phyloP scores from a whole-genome alignment of 1,139 yeast genomes.

The Trichomonascaceae sp. region DNA sequence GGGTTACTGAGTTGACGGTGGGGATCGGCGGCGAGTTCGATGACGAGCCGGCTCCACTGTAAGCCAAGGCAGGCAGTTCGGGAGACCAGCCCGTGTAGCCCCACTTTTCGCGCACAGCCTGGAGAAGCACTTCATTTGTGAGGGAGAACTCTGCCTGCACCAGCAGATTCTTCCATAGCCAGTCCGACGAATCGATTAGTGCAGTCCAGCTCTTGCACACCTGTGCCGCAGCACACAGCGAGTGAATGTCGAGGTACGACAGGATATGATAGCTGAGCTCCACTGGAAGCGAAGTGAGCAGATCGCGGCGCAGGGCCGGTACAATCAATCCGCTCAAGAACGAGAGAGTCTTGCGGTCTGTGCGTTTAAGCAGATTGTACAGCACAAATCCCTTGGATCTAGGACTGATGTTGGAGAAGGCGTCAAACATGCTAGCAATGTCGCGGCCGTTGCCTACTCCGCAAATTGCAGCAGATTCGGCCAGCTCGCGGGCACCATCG shows the following conservation, averaged over 20 bases:
- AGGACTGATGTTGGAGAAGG: constrained; percentile 23
- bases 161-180: constrained; percentile 28
- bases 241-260: constrained; percentile 46
- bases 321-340: constrained; percentile 48
- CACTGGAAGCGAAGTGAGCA: constrained; percentile 55
- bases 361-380: constrained; percentile 50
- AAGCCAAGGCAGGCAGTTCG: background rate
- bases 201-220: constrained; percentile 64
- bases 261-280: constrained; percentile 69
- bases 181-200: constrained; percentile 43
- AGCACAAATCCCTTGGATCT: constrained; percentile 26
- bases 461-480: too few relatives aligned
- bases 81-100: constrained; percentile 22
- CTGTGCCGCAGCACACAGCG: constrained; percentile 47
- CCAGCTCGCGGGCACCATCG: background rate
- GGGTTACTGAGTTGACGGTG: constrained; percentile 1
- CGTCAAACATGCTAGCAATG: constrained; percentile 21
- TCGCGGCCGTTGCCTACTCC: too few relatives aligned
- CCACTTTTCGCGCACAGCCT: constrained; percentile 24
- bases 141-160: constrained; percentile 19
- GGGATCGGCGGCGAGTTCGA: constrained; percentile 4
- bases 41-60: constrained; percentile 1
- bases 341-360: constrained; percentile 58
- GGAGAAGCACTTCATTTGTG: constrained; percentile 16
- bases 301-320: constrained; percentile 56